Conservation (phyloP, 768 basidiomycete genomes). For the Mycena haematopus region DNA sequence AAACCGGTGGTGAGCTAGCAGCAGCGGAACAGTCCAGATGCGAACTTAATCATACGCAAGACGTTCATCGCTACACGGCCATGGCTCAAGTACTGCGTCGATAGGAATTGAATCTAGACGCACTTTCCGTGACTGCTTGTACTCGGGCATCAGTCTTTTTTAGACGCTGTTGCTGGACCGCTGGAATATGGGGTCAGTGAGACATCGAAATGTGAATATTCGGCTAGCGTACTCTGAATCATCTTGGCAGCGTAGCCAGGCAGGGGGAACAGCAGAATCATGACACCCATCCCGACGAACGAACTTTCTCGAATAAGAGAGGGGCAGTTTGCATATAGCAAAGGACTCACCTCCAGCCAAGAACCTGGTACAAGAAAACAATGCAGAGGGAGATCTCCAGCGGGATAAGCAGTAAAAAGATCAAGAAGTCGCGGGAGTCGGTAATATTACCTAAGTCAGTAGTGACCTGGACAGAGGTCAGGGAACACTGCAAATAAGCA, state of each 20-base stretch:
- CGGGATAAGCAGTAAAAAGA: conserved; percentile 37
- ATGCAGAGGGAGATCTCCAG: conserved; percentile 48
- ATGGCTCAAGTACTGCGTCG: conserved; percentile 33
- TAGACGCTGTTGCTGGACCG: conserved; percentile 57
- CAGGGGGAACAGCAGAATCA: conserved; percentile 52
- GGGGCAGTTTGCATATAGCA: not conserved
- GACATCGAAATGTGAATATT: not conserved
- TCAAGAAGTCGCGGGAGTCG: conserved; percentile 28
- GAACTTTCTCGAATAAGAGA: conserved; percentile 42
- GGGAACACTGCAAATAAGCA: not conserved
- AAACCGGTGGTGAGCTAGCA: not conserved
- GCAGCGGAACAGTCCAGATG: not conserved
- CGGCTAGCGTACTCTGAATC: conserved; percentile 41
- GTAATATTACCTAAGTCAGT: conserved; percentile 19
- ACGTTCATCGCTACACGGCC: conserved; percentile 54
- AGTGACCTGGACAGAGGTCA: not conserved
- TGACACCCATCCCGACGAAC: conserved; percentile 57
- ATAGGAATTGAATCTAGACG: conserved; percentile 33
- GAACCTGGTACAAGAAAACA: conserved; percentile 52
- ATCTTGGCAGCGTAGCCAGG: conserved; percentile 62
- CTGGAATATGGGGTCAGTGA: conserved; percentile 4
- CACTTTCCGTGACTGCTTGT: conserved; percentile 67
- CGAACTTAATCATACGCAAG: conserved; percentile 69
- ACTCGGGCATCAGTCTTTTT: conserved; percentile 67
- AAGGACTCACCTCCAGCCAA: conserved; percentile 55